Base-by-base conservation (phyloP, 1,139 yeast genomes). In the Lodderomyces pseudojiufengensis region DNA sequence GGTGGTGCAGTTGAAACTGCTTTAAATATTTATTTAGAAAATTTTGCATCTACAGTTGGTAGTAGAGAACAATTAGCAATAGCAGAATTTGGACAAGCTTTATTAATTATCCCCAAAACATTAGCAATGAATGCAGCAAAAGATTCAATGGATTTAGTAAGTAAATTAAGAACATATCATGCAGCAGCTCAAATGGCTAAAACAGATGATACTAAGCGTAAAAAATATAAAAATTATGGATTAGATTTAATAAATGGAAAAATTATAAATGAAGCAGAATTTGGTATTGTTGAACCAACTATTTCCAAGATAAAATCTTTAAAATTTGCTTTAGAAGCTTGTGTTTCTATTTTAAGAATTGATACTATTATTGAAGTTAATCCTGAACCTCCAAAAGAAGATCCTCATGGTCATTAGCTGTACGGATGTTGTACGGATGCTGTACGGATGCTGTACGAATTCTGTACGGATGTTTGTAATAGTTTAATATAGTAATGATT, bases 1-100 rank as follows among this genome's bases (percentile, higher is more conserved):
- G 99, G 98, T 46, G 99, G 99, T 45, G 96, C 97, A 15, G 98
- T 92, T 32, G 99, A 94, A 66, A 75, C 96, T 32, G 97, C 98
- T 9, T 75, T 94, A 51, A 90, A 88, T 66, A 88, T 94, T 41
- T 94, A 87, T 60, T 73, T 94, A 57, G 98, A 94, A 63, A 92
- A 87, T 60, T 92, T 94, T 62, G 98, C 98, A 31, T 92, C 98
- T 8, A 88, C 97, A 1, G 92, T 90, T 41, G 97, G 97, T 3
- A 87, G 97, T 15, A 80, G 99, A 57, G 99, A 94, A 63, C 99
- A 94, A 62, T 75, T 92, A 52, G 98, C 98, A 8, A 92, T 94
- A 63, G 95, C 97, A 1, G 98, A 92, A 63, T 94, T 94, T 70
- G 97, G 98, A 26, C 76, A 78, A 48, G 90, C 97, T 1, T 70